phyloP scores from a whole-genome alignment of 1,284 basidiomycete species.

The Porogramme epimiltina region DNA sequence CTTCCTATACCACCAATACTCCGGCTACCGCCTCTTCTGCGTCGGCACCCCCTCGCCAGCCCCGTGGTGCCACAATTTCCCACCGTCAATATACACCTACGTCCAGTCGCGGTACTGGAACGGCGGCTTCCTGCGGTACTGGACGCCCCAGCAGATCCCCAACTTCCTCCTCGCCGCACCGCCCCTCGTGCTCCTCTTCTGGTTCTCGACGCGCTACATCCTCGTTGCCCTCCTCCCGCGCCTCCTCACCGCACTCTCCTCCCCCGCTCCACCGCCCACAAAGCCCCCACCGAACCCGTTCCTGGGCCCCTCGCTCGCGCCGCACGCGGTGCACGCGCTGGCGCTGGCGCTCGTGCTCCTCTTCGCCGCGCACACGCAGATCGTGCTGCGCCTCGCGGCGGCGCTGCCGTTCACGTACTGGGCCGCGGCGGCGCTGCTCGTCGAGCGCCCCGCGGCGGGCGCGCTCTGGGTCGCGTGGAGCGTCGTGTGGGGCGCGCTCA shows the following conservation, averaged over 20 bases:
- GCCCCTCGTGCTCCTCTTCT: constrained; percentile 56
- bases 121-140: constrained; percentile 85
- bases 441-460: constrained; percentile 48
- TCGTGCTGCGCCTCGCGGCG: constrained; percentile 79
- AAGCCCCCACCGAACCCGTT: constrained; percentile 28
- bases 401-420: constrained; percentile 86
- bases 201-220: constrained; percentile 43
- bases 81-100: constrained; percentile 82
- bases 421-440: constrained; percentile 71
- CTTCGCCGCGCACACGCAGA: constrained; percentile 88
- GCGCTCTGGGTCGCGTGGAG: constrained; percentile 72
- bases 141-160: constrained; percentile 81
- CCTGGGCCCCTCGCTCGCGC: constrained; percentile 42
- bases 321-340: constrained; percentile 74
- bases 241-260: constrained; percentile 18
- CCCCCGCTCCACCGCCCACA: not conserved
- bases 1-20: constrained; percentile 69
- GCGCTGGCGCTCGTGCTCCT: constrained; percentile 65
- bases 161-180: constrained; percentile 87
- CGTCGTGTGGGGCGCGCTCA: constrained; percentile 72
- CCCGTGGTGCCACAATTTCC: constrained; percentile 64
- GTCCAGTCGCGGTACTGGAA: constrained; percentile 91
- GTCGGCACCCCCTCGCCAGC: not conserved
- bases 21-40: constrained; percentile 48
- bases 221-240: constrained; percentile 19